phyloP scores from a whole-genome alignment of 2,329 filamentous ascomycete species.

The Dactylellina sp. region DNA sequence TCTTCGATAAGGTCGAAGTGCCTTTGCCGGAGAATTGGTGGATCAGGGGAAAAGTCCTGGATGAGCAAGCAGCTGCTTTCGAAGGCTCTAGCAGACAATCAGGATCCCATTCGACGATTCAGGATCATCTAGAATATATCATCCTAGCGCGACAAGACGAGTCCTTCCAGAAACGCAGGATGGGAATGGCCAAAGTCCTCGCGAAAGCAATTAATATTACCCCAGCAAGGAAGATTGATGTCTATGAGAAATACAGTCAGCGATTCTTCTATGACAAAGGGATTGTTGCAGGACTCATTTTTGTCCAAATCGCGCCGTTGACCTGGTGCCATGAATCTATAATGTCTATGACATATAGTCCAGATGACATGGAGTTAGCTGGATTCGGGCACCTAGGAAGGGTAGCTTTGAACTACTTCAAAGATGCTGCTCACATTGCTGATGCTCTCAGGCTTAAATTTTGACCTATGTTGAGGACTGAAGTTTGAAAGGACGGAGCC shows the following conservation, averaged over 20 bases:
- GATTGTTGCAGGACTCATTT: conserved; percentile 39
- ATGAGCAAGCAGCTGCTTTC: background rate
- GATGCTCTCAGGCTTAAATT: conserved; percentile 22
- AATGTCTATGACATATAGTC: conserved; percentile 14
- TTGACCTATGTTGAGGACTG: no score
- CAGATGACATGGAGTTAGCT: conserved; percentile 18
- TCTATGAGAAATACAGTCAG: conserved; percentile 20
- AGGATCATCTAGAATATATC: background rate
- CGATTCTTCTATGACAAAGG: conserved; percentile 33
- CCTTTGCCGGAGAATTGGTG: conserved; percentile 48
- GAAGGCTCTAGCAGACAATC: background rate
- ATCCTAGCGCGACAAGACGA: conserved; percentile 2
- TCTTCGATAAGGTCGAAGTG: conserved; percentile 47
- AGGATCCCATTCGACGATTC: background rate
- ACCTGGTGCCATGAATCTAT: conserved; percentile 49
- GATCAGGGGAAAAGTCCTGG: conserved; percentile 6
- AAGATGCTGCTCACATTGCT: conserved; percentile 21
- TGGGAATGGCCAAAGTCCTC: conserved; percentile 26
- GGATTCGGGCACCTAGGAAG: conserved; percentile 13
- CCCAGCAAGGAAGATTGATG: conserved; percentile 30
- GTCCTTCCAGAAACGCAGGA: conserved; percentile 38
- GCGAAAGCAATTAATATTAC: conserved; percentile 30
- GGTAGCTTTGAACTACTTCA: conserved; percentile 14
- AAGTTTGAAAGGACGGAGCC: background rate
- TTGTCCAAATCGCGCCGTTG: conserved; percentile 37